These are phyloP conservation scores for Aureobasidium pullulans DNA, from an alignment of 2,329 filamentous ascomycete species.

Conservation along the genomic window DNA sequence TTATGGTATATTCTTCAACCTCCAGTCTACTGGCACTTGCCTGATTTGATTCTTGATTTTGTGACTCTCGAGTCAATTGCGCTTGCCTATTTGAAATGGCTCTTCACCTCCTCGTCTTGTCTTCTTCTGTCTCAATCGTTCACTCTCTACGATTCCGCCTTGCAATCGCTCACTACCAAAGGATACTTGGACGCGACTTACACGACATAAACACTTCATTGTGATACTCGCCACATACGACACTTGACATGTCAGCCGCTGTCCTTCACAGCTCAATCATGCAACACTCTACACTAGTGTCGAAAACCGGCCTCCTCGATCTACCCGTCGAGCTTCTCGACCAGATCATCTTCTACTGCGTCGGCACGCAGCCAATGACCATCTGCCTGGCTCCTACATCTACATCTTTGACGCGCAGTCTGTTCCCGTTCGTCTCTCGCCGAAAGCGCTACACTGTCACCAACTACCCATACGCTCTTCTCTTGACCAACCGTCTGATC, in stretches of 20 bases:
- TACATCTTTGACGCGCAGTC: not conserved
- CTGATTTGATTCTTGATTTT: conserved; percentile 3
- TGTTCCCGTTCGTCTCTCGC: conserved; percentile 1
- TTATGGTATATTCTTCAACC: not conserved
- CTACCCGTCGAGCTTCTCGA: conserved; percentile 16
- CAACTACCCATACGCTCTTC: conserved; percentile 12
- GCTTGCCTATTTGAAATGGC: not conserved
- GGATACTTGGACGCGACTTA: not conserved
- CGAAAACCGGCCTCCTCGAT: conserved; percentile 6
- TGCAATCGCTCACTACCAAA: not conserved
- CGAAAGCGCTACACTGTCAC: conserved; percentile 10
- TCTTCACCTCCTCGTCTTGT: not conserved
- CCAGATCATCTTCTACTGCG: conserved; percentile 5
- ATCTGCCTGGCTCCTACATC: conserved; percentile 12
- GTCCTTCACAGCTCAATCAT: not conserved
- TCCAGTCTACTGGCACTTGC: not conserved
- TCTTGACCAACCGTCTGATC: conserved; percentile 12
- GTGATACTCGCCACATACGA: no score
- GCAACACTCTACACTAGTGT: not conserved
- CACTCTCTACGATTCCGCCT: not conserved
- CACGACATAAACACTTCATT: not conserved
- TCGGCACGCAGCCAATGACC: not conserved
- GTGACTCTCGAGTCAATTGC: not conserved
- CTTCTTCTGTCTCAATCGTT: not conserved
- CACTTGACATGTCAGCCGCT: no score